phyloP scores from a whole-genome alignment of 2,329 filamentous ascomycete genomes.

The Alternaria ventricosa region DNA sequence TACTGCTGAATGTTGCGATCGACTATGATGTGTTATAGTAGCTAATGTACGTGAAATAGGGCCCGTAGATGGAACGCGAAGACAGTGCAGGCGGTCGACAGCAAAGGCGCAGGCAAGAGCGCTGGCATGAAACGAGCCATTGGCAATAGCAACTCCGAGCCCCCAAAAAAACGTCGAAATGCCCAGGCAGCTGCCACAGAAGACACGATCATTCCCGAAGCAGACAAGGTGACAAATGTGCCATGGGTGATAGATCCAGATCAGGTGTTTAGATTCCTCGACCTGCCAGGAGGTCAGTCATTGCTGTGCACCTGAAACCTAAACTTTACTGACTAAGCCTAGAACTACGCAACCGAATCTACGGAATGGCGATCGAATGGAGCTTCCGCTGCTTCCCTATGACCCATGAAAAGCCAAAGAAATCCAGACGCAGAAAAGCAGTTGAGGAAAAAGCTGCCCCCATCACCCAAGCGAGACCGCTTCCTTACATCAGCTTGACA shows the following conservation, averaged over 20 bases:
- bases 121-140: constrained; percentile 4
- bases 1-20: neutral
- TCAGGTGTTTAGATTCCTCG: constrained; percentile 25
- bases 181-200: neutral
- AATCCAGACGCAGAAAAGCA: neutral
- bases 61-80: neutral
- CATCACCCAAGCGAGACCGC: neutral
- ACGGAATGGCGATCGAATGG: constrained; percentile 20
- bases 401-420: constrained; percentile 8
- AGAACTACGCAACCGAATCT: constrained; percentile 38
- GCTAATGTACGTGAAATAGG: constrained; percentile 13
- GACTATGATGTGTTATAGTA: neutral
- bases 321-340: neutral
- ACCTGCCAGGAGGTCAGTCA: constrained; percentile 31
- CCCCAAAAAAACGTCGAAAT: constrained; percentile 14
- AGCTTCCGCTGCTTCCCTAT: constrained; percentile 21
- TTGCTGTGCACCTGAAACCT: neutral
- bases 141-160: neutral
- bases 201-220: neutral
- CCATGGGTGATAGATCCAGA: neutral
- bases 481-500: constrained; percentile 30
- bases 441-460: neutral
- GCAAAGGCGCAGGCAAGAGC: constrained; percentile 6
- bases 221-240: neutral
- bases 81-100: neutral